These are phyloP conservation scores for Neocallimastix lanati DNA, from an alignment of 192 early-diverging fungal species.

Conservation along the genomic window DNA sequence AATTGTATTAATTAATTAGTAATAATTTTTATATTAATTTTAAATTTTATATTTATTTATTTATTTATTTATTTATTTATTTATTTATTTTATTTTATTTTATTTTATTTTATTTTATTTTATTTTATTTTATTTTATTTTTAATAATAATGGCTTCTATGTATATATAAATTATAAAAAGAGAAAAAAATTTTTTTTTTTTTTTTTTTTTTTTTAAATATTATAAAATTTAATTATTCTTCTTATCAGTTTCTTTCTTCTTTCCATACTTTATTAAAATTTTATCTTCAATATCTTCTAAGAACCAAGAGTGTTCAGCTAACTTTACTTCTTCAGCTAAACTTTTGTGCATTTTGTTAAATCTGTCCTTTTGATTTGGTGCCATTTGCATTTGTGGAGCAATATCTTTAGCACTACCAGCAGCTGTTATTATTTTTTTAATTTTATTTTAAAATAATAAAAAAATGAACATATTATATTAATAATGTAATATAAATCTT, in stretches of 20 bases:
- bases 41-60: too few species aligned
- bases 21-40: too few species aligned
- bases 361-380: slow-evolving; percentile 50
- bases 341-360: slow-evolving; percentile 20
- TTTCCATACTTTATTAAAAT: background rate
- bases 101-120: background rate
- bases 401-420: slow-evolving; percentile 70
- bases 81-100: too few species aligned
- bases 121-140: background rate
- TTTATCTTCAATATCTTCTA: background rate
- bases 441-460: too few species aligned
- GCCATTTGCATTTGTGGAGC: background rate
- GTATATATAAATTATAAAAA: slow-evolving; percentile 7
- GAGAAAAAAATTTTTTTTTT: background rate
- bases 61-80: too few species aligned
- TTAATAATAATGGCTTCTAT: background rate
- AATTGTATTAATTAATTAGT: too few species aligned
- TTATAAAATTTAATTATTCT: background rate
- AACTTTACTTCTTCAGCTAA: background rate
- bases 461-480: slow-evolving; percentile 5
- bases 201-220: too few species aligned
- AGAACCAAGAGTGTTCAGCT: background rate
- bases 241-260: background rate
- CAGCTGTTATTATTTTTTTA: too few species aligned
- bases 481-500: background rate